A percentile compares a stretch with the other conserved stretches of the same genome.
phyloP scores from a whole-genome alignment of 495 filamentous ascomycete species.

The Bacidia gigantensis region DNA sequence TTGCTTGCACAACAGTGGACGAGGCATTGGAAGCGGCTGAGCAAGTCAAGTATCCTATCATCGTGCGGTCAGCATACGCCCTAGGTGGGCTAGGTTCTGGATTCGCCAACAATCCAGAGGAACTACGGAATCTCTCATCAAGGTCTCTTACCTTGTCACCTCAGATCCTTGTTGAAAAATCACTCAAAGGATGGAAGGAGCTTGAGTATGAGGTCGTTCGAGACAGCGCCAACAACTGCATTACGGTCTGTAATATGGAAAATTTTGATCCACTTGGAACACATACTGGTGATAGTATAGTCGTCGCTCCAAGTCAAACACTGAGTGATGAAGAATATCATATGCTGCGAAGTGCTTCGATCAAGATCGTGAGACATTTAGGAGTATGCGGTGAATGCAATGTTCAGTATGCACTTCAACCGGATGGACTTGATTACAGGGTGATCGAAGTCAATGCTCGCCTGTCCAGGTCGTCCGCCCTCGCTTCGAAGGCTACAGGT shows the following conservation, averaged over 20 bases:
- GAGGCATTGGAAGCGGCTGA: slow-evolving; percentile 79
- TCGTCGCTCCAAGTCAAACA: slow-evolving; percentile 90
- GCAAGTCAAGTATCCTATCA: slow-evolving; percentile 87
- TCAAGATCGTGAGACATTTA: slow-evolving; percentile 91
- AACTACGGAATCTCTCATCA: slow-evolving; percentile 83
- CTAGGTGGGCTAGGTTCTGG: slow-evolving; percentile 91
- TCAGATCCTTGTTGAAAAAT: slow-evolving; percentile 96
- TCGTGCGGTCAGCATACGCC: slow-evolving; percentile 91
- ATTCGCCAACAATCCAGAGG: slow-evolving; percentile 89
- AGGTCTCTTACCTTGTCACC: slow-evolving; percentile 88
- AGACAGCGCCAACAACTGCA: slow-evolving; percentile 90
- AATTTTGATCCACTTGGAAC: slow-evolving; percentile 96
- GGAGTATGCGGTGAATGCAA: slow-evolving; percentile 97
- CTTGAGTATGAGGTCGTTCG: slow-evolving; percentile 96
- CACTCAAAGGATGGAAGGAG: slow-evolving; percentile 99
- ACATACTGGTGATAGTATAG: slow-evolving; percentile 94
- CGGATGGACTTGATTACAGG: slow-evolving; percentile 87
- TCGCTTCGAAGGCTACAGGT: slow-evolving; percentile 93
- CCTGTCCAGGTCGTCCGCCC: slow-evolving; percentile 83
- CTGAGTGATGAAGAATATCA: slow-evolving; percentile 96
- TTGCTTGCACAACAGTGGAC: slow-evolving; percentile 79
- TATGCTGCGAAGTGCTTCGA: slow-evolving; percentile 92
- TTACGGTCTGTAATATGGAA: slow-evolving; percentile 99
- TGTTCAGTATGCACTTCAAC: slow-evolving; percentile 92
- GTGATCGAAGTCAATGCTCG: slow-evolving; percentile 98